These are phyloP conservation scores for Brettanomyces anomalus DNA, from an alignment of 805 yeast genomes.

Conservation along the genomic window DNA sequence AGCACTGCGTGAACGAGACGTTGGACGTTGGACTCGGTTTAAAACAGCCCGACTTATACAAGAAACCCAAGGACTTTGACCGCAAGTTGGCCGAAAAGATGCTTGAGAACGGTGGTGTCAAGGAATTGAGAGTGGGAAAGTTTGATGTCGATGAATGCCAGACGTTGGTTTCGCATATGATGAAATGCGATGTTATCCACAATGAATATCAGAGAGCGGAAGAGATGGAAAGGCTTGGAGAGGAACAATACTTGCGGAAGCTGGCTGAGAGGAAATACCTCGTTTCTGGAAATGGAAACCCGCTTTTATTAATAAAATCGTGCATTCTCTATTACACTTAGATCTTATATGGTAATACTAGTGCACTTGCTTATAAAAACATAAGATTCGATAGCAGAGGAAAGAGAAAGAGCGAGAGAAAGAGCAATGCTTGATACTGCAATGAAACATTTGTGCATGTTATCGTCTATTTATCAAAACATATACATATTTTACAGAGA, in stretches of 20 bases:
- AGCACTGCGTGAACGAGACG: constrained; percentile 44
- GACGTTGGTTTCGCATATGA: constrained; percentile 31
- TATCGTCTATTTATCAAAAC: too few relatives aligned
- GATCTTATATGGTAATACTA: background rate
- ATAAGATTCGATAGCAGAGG: too few relatives aligned
- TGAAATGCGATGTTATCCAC: constrained; percentile 30
- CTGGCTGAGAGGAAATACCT: constrained; percentile 42
- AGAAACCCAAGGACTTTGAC: constrained; percentile 41
- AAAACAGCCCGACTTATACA: constrained; percentile 45
- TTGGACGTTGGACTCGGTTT: constrained; percentile 45
- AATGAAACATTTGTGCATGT: too few relatives aligned
- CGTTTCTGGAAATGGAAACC: constrained; percentile 59
- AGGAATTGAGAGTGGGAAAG: constrained; percentile 31
- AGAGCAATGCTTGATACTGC: too few relatives aligned
- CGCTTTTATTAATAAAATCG: constrained; percentile 38
- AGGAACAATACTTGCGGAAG: constrained; percentile 21
- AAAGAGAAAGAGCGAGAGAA: too few relatives aligned
- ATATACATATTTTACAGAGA: background rate
- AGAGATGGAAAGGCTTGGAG: constrained; percentile 9
- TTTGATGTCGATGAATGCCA: constrained; percentile 37
- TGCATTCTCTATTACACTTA: constrained; percentile 28
- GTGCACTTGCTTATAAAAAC: too few relatives aligned
- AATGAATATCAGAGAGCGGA: constrained; percentile 26
- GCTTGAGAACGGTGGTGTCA: constrained; percentile 18
- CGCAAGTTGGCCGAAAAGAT: constrained; percentile 43